A percentile compares a stretch with the other conserved stretches of the same genome.
Evolutionary conservation across 805 yeast species (phyloP).

Genomic region (Saccharomycopsis sp.): DNA sequence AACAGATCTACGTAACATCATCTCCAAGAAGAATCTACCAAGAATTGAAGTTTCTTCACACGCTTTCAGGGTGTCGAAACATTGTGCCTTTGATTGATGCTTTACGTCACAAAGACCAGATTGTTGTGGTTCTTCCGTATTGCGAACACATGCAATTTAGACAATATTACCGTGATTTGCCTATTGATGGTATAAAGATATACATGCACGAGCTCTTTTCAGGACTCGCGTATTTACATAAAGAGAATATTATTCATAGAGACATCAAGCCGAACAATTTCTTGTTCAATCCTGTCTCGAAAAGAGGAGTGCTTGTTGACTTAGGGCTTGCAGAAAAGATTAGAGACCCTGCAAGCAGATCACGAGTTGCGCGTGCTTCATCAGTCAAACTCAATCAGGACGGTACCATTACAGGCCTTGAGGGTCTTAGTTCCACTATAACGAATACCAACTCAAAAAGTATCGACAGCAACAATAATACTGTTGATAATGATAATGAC

Average conservation of each 20-base stretch:
- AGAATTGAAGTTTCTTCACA: slow-evolving; percentile 73
- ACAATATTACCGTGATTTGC: slow-evolving; percentile 73
- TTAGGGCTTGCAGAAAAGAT: slow-evolving; percentile 79
- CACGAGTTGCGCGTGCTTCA: slow-evolving; percentile 18
- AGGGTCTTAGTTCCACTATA: background rate
- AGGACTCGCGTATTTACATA: slow-evolving; percentile 65
- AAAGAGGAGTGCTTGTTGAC: slow-evolving; percentile 80
- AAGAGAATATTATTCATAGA: slow-evolving; percentile 76
- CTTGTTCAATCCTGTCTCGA: slow-evolving; percentile 49
- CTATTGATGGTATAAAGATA: slow-evolving; percentile 69
- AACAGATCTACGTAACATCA: slow-evolving; percentile 90
- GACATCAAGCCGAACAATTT: slow-evolving; percentile 86
- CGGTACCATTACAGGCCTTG: too few species aligned
- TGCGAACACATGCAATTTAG: slow-evolving; percentile 88
- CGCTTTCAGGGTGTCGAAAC: slow-evolving; percentile 57
- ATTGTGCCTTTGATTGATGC: slow-evolving; percentile 92
- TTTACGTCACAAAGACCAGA: slow-evolving; percentile 81
- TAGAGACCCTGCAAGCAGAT: slow-evolving; percentile 20
- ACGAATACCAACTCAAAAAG: slow-evolving; percentile 22
- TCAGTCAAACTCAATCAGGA: too few species aligned
- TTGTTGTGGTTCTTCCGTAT: slow-evolving; percentile 86
- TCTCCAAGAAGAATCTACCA: slow-evolving; percentile 88
- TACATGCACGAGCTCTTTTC: slow-evolving; percentile 76
- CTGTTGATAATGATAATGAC: slow-evolving; percentile 19
- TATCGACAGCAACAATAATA: slow-evolving; percentile 22